These are phyloP conservation scores for Yarrowia phangngaensis DNA, from an alignment of 805 yeast genomes.

Conservation along the genomic window DNA sequence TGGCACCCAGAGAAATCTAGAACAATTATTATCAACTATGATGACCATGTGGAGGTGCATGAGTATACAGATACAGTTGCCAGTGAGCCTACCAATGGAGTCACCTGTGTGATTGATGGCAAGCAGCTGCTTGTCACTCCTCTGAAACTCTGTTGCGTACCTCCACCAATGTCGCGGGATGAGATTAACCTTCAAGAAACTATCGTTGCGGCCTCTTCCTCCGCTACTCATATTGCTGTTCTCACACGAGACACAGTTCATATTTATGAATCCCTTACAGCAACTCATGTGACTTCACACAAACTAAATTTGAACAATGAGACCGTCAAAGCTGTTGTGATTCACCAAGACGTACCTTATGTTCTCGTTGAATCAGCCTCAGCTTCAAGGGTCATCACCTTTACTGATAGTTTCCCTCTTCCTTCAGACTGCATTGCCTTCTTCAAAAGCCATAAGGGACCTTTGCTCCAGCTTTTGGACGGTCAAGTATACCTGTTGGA, in stretches of 20 bases:
- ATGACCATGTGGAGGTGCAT: constrained; percentile 49
- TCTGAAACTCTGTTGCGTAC: constrained; percentile 76
- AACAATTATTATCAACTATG: constrained; percentile 52
- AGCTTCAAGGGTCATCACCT: constrained; percentile 12
- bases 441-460: constrained; percentile 15
- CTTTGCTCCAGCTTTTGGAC: constrained; percentile 11
- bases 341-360: constrained; percentile 54
- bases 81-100: constrained; percentile 74
- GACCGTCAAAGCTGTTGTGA: constrained; percentile 41
- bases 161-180: constrained; percentile 86
- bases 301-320: constrained; percentile 4
- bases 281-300: constrained; percentile 4
- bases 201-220: constrained; percentile 61
- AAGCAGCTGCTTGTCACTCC: constrained; percentile 70
- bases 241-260: constrained; percentile 31
- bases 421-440: constrained; percentile 17
- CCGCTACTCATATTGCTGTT: constrained; percentile 46
- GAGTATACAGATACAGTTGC: constrained; percentile 62
- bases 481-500: constrained; percentile 7
- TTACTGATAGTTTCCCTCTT: constrained; percentile 6
- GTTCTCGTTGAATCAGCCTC: constrained; percentile 44
- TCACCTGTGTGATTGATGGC: constrained; percentile 80
- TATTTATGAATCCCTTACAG: constrained; percentile 13
- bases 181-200: constrained; percentile 54
- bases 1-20: constrained; percentile 92